phyloP scores from a whole-genome alignment of 208 protist species.

The Jaenimonas drosophilae region DNA sequence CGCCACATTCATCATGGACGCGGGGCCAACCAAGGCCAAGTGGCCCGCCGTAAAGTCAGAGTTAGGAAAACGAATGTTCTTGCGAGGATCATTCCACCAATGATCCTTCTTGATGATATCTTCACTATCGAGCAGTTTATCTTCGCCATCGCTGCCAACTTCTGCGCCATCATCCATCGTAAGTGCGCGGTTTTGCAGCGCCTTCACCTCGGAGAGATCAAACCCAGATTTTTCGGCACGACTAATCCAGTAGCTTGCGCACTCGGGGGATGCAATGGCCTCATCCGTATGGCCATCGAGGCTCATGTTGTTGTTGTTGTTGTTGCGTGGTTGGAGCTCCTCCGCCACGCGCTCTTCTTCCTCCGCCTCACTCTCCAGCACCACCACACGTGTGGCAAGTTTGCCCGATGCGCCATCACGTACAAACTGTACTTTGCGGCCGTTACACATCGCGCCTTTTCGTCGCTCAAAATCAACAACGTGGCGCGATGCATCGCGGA shows the following conservation, averaged over 20 bases:
- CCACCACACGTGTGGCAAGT: conserved; percentile 59
- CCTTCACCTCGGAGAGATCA: conserved; percentile 70
- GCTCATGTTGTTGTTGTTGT: conserved; percentile 12
- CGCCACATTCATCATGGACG: conserved; percentile 86
- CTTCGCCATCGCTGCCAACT: conserved; percentile 54
- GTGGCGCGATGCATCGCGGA: conserved; percentile 65
- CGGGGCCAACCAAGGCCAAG: conserved; percentile 71
- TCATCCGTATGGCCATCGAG: conserved; percentile 67
- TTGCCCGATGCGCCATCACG: conserved; percentile 45
- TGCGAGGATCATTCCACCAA: conserved; percentile 81
- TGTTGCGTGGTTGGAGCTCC: conserved; percentile 38
- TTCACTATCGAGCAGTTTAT: conserved; percentile 72
- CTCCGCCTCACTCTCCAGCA: conserved; percentile 46
- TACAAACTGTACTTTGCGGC: conserved; percentile 63
- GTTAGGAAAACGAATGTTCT: conserved; percentile 72
- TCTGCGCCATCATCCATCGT: no score
- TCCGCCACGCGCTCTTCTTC: conserved; percentile 34
- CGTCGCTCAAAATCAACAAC: conserved; percentile 44
- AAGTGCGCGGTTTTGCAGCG: conserved; percentile 59
- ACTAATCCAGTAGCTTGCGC: conserved; percentile 80
- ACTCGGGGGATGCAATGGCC: conserved; percentile 78
- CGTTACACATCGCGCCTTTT: conserved; percentile 40
- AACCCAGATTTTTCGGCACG: conserved; percentile 78
- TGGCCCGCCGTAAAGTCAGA: conserved; percentile 74
- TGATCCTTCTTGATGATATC: conserved; percentile 83